Evolutionary conservation across 148 eudicot genomes (phyloP).

Genomic region (Gaultheria prostrata): DNA sequence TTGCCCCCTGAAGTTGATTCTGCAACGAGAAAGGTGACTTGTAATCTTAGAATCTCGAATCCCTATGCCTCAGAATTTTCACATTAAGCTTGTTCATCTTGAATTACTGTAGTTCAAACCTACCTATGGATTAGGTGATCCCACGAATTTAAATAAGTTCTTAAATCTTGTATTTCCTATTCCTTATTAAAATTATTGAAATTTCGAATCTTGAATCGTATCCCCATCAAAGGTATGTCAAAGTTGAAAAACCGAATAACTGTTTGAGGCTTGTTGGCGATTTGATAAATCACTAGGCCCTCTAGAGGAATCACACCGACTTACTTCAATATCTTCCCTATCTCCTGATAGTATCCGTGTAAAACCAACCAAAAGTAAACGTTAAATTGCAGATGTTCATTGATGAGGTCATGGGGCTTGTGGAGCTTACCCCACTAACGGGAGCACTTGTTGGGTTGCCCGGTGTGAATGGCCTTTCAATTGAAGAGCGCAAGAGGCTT

Average conservation of each 20-base stretch:
- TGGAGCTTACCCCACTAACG: slow-evolving; percentile 42
- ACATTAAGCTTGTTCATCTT: neutral
- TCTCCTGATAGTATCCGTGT: neutral
- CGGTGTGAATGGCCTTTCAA: slow-evolving; percentile 56
- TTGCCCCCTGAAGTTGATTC: slow-evolving; percentile 42
- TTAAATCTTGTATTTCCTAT: too few relatives aligned
- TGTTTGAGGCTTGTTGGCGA: neutral
- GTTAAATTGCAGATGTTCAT: slow-evolving; percentile 42
- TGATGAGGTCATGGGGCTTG: slow-evolving; percentile 60
- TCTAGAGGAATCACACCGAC: neutral
- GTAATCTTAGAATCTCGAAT: neutral
- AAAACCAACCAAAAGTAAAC: neutral
- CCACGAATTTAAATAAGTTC: neutral
- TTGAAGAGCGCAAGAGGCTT: slow-evolving; percentile 56
- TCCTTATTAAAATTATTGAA: neutral
- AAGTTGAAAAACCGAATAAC: neutral
- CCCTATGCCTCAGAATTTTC: neutral
- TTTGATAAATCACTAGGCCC: neutral
- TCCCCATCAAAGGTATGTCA: neutral
- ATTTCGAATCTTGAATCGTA: neutral
- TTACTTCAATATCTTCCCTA: neutral
- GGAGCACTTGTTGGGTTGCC: slow-evolving; percentile 59
- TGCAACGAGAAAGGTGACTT: slow-evolving; percentile 31
- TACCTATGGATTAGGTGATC: neutral
- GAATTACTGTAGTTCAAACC: neutral